Evolutionary conservation across 2,329 filamentous ascomycete species (phyloP).

Genomic region (Zymoseptoria brevis): DNA sequence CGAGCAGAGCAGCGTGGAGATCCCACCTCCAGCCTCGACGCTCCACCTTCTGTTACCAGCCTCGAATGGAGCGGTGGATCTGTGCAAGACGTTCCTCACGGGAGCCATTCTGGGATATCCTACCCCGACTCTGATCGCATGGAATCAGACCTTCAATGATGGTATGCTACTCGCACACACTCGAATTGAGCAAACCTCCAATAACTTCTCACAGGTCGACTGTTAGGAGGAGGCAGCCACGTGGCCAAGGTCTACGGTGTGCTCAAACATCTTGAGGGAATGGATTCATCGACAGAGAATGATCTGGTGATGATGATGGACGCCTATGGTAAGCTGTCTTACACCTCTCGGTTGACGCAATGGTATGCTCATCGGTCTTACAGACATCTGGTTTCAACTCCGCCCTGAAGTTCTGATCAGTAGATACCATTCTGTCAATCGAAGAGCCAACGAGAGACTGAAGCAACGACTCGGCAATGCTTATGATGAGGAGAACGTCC

Average conservation of each 20-base stretch:
- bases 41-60: conserved; percentile 17
- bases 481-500: conserved; percentile 28
- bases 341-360: neutral
- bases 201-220: neutral
- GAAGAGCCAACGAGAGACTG: conserved; percentile 38
- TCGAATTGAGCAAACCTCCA: neutral
- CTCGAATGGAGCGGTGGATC: conserved; percentile 10
- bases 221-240: conserved; percentile 18
- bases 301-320: conserved; percentile 22
- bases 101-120: conserved; percentile 13
- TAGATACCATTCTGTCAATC: conserved; percentile 19
- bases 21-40: neutral
- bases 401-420: conserved; percentile 18
- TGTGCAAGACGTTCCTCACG: conserved; percentile 18
- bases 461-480: conserved; percentile 30
- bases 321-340: conserved; percentile 14
- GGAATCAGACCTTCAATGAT: conserved; percentile 11
- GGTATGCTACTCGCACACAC: neutral
- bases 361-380: neutral
- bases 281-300: conserved; percentile 13
- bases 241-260: conserved; percentile 17
- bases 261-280: conserved; percentile 10
- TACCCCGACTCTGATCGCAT: conserved; percentile 18
- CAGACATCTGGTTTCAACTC: conserved; percentile 23
- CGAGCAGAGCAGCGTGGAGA: too few species aligned